Percentiles rank a stretch among this genome's conserved stretches.
Conservation (phyloP, 2,329 filamentous ascomycete species). For the Thelonectria blattea region DNA sequence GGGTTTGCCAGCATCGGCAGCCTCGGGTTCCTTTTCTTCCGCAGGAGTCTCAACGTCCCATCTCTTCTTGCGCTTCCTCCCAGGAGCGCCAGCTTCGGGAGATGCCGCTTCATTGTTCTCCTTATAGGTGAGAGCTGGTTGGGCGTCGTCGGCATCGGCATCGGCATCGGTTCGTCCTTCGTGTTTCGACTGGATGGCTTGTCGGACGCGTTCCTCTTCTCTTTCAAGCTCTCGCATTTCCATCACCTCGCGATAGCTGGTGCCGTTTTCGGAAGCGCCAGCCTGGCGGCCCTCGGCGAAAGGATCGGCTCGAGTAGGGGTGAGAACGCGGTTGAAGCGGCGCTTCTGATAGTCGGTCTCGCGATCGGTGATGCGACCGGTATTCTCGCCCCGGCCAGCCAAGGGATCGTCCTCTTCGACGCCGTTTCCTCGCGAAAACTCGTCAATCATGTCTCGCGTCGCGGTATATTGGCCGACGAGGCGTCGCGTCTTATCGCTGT, state of each 20-base stretch:
- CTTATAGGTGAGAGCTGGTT: constrained; percentile 77
- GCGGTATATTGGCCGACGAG: constrained; percentile 97
- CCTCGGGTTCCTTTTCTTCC: constrained; percentile 55
- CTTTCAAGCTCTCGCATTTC: constrained; percentile 86
- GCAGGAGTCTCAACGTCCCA: constrained; percentile 78
- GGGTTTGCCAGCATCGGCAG: constrained; percentile 61
- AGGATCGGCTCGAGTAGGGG: constrained; percentile 83
- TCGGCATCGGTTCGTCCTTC: constrained; percentile 62
- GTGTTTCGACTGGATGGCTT: constrained; percentile 77
- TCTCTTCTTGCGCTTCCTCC: constrained; percentile 88
- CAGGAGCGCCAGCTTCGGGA: constrained; percentile 65
- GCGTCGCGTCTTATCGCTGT: constrained; percentile 73
- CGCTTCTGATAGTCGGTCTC: constrained; percentile 98
- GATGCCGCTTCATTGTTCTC: constrained; percentile 75
- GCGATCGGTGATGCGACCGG: constrained; percentile 87
- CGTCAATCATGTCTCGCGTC: constrained; percentile 88
- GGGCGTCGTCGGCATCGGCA: constrained; percentile 70
- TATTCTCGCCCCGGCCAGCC: constrained; percentile 81
- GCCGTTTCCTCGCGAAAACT: constrained; percentile 84
- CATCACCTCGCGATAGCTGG: constrained; percentile 91
- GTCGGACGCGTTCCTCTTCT: constrained; percentile 87
- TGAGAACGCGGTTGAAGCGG: constrained; percentile 85
- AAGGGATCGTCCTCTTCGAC: constrained; percentile 93
- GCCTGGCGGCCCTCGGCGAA: constrained; percentile 79
- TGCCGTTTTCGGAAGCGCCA: constrained; percentile 71